Base-by-base conservation (phyloP, 768 basidiomycete species). In the Pseudohyphozyma bogoriensis region DNA sequence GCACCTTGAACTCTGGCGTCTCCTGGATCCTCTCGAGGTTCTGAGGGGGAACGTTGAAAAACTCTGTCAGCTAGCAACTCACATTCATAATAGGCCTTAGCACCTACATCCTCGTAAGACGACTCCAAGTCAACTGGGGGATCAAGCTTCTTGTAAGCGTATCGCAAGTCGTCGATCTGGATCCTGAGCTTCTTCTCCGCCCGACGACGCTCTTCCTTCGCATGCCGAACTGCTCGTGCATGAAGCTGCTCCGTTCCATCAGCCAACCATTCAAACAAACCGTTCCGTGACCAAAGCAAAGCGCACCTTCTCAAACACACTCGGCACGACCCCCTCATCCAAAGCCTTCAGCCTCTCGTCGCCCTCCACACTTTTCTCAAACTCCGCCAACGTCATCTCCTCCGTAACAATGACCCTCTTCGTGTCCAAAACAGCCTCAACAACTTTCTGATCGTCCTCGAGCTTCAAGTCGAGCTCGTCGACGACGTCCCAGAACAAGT, bases 401-500 rank as follows among this genome's bases (percentile, higher is more conserved):
- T 72, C 55, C 18, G 45, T 57, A 13, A 74, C 68, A 9, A 18
- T 33, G 51, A 69, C 56, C 10, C 62, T 69, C 50, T 68, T 67
- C 40, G 68, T 69, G 31, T 29, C 51, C 32, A 74, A 62, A 12
- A 68, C 72, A 28, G 64, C 67, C 47, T 73, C 83, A 4, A 86
- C 82, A 33, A 81, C 69, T n/a, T 78, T 78, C 22, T 87, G 83
- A 70, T 87, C 87, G 24, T 79, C 79, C 62, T 91, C 89, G 22
- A 93, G 80, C 65, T 83, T 80, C 71, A 91, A 87, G 70, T 90
- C 91, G 4, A 95, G 79, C 44, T 77, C 79, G 73, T 99, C 95
- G 47, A 95, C 85, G 13, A 80, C 72, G 73, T 97, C 93, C 89
- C 91, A 95, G 75, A 95, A 97, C 6, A 97, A 80, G 69, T 99